phyloP scores from a whole-genome alignment of 305 asterid species.

The Fraxinus greggii region DNA sequence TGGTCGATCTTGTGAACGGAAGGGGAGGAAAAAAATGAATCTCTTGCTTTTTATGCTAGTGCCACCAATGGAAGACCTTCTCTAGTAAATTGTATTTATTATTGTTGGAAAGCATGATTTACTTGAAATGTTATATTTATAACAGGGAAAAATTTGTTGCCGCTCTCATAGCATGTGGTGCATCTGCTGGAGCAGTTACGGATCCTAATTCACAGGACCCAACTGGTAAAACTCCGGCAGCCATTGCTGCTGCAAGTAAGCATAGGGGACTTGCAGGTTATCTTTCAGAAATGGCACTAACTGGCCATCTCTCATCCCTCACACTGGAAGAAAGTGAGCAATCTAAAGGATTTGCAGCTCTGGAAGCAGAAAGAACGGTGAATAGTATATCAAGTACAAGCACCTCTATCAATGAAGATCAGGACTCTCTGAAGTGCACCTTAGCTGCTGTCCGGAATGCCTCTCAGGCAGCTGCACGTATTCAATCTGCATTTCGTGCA shows the following conservation, averaged over 20 bases:
- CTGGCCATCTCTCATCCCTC: constrained; percentile 88
- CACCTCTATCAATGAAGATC: constrained; percentile 54
- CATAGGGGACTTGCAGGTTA: constrained; percentile 94
- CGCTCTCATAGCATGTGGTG: constrained; percentile 89
- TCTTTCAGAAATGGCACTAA: constrained; percentile 84
- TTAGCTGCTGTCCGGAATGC: constrained; percentile 88
- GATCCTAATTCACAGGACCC: constrained; percentile 78
- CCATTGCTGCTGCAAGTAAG: constrained; percentile 64
- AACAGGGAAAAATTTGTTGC: constrained; percentile 96
- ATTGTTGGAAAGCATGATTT: neutral
- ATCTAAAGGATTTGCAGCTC: constrained; percentile 70
- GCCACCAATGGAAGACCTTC: neutral
- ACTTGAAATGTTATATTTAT: constrained; percentile 15
- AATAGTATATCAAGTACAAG: constrained; percentile 43
- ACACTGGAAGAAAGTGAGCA: constrained; percentile 65
- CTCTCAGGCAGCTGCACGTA: constrained; percentile 93
- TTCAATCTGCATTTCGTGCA: constrained; percentile 93
- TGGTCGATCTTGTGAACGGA: neutral
- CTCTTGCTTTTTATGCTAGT: neutral
- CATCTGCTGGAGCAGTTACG: constrained; percentile 89
- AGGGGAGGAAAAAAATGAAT: neutral
- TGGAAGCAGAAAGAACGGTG: constrained; percentile 80
- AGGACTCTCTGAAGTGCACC: constrained; percentile 60
- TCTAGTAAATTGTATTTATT: neutral
- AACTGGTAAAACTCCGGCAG: constrained; percentile 81